These are phyloP conservation scores for Saccharomycopsis sp. DNA, from an alignment of 805 yeast species.

Conservation along the genomic window DNA sequence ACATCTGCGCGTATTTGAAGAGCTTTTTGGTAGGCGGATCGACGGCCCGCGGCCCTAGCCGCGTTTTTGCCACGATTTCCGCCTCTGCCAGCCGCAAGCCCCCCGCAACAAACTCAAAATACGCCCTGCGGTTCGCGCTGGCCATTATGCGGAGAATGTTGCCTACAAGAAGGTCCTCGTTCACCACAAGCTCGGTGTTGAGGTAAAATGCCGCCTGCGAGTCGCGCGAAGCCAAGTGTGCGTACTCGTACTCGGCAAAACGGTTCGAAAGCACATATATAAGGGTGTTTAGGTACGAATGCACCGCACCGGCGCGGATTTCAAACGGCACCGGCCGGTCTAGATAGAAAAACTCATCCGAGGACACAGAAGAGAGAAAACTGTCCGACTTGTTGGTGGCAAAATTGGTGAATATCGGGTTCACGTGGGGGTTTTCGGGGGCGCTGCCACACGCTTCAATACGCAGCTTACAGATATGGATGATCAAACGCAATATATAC, in stretches of 20 bases:
- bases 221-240: neutral
- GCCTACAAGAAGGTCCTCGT: conserved; percentile 1
- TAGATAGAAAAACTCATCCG: conserved; percentile 1
- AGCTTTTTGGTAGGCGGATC: neutral
- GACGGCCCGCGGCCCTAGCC: neutral
- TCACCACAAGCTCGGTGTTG: neutral
- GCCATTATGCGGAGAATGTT: conserved; percentile 6
- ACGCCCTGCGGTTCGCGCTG: conserved; percentile 4
- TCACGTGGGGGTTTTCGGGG: neutral
- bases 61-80: neutral
- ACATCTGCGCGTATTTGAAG: neutral
- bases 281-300: neutral
- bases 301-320: neutral
- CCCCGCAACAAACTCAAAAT: conserved; percentile 3
- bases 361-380: neutral
- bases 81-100: neutral
- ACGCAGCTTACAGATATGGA: neutral
- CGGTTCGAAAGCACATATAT: neutral
- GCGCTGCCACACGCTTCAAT: neutral
- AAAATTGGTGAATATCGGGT: conserved; percentile 1
- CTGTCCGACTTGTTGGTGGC: neutral
- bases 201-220: neutral
- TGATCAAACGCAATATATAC: neutral
- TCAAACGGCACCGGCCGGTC: neutral
- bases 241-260: neutral